Percentiles rank a stretch among this genome's conserved stretches.
Evolutionary conservation across 306 rosid genomes (phyloP).

Genomic region (Fagus crenata): DNA sequence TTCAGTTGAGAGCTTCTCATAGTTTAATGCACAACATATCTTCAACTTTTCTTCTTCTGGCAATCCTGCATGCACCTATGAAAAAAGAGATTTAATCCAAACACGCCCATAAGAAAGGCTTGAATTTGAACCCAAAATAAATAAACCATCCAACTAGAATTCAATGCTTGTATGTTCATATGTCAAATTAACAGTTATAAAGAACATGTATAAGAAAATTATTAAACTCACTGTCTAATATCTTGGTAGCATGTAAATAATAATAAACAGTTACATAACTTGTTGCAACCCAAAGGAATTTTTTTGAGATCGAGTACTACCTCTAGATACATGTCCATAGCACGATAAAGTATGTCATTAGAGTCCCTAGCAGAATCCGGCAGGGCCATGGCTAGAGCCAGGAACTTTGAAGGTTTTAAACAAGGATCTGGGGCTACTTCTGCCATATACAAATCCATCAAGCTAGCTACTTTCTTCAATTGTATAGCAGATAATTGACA

Average conservation of each 20-base stretch:
- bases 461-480: constrained; percentile 60
- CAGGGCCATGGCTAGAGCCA: constrained; percentile 60
- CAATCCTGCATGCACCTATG: constrained; percentile 77
- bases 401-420: constrained; percentile 71
- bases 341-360: constrained; percentile 74
- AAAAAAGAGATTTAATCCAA: constrained; percentile 29
- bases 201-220: constrained; percentile 2
- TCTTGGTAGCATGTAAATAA: constrained; percentile 1
- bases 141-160: not conserved
- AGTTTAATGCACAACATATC: constrained; percentile 64
- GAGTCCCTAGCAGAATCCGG: constrained; percentile 86
- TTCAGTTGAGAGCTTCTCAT: constrained; percentile 76
- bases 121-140: not conserved
- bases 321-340: constrained; percentile 84
- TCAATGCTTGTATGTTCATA: not conserved
- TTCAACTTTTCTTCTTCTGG: constrained; percentile 74
- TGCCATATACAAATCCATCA: constrained; percentile 79
- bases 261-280: not conserved
- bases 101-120: not conserved
- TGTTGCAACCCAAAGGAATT: constrained; percentile 5
- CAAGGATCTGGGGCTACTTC: constrained; percentile 96
- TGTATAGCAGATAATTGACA: constrained; percentile 31
- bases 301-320: constrained; percentile 39
- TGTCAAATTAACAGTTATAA: not conserved
- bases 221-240: constrained; percentile 12